These are phyloP conservation scores for Flammula alnicola DNA, from an alignment of 1,284 basidiomycete species.

Conservation along the genomic window DNA sequence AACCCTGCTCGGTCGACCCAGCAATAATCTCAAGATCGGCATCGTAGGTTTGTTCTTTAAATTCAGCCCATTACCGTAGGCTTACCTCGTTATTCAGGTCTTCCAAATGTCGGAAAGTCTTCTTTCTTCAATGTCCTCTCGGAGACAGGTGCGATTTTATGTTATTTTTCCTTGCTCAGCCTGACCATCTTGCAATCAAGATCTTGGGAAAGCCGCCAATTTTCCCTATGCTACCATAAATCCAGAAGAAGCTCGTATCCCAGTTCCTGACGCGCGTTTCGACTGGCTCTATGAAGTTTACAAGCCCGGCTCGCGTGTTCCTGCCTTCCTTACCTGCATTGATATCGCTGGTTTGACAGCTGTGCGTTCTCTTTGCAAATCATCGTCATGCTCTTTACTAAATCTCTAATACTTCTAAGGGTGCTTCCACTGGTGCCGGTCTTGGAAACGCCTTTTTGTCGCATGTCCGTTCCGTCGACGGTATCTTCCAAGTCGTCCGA, in stretches of 20 bases:
- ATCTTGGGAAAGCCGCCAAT: conserved; percentile 98
- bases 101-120: conserved; percentile 95
- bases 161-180: conserved; percentile 2
- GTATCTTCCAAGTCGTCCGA: conserved; percentile 98
- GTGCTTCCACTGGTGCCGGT: conserved; percentile 97
- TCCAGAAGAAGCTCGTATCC: conserved; percentile 92
- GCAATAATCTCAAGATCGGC: conserved; percentile 95
- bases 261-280: conserved; percentile 95
- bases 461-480: conserved; percentile 97
- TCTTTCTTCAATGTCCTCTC: conserved; percentile 97
- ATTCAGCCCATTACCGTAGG: conserved; percentile 22
- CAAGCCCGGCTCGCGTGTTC: conserved; percentile 89
- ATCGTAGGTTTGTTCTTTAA: conserved; percentile 82
- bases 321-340: conserved; percentile 97
- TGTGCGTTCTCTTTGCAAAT: conserved; percentile 46
- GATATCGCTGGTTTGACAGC: conserved; percentile 99
- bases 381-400: conserved; percentile 4
- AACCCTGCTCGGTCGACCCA: conserved; percentile 83
- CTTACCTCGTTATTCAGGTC: conserved; percentile 50
- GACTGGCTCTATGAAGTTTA: conserved; percentile 93
- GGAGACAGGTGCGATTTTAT: conserved; percentile 66
- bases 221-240: conserved; percentile 98
- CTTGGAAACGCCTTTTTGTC: conserved; percentile 98
- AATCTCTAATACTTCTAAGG: conserved; percentile 47
- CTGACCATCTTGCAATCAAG: conserved; percentile 42